These are phyloP conservation scores for Rhodotorula sp. DNA, from an alignment of 1,284 basidiomycete genomes.

Conservation along the genomic window DNA sequence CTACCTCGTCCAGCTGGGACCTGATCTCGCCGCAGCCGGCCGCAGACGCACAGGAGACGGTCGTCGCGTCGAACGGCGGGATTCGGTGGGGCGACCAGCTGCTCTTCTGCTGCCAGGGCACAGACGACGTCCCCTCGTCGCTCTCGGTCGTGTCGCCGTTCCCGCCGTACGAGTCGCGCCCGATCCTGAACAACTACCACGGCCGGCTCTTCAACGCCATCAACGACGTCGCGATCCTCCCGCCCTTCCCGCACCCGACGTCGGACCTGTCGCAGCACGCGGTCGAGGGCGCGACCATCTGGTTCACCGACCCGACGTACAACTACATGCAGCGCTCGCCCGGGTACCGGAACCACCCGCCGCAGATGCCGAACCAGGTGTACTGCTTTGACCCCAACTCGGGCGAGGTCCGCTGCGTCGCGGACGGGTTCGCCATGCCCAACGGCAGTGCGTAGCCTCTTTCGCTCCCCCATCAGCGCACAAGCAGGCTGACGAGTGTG, in stretches of 20 bases:
- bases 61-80: conserved; percentile 39
- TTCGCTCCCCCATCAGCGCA: not conserved
- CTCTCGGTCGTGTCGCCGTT: conserved; percentile 40
- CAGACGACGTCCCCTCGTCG: conserved; percentile 31
- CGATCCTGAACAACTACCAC: conserved; percentile 38
- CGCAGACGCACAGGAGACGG: not conserved
- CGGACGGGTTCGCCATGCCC: conserved; percentile 44
- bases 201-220: conserved; percentile 42
- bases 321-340: conserved; percentile 44
- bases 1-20: not conserved
- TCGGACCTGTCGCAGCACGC: conserved; percentile 14
- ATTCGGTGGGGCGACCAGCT: conserved; percentile 39
- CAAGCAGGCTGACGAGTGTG: not conserved
- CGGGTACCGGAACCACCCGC: conserved; percentile 34
- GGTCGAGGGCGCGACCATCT: conserved; percentile 37
- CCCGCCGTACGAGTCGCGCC: not conserved
- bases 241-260: conserved; percentile 6
- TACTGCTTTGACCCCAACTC: conserved; percentile 42
- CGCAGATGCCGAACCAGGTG: conserved; percentile 39
- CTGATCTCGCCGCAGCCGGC: not conserved
- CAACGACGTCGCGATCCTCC: conserved; percentile 42
- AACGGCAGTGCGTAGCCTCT: conserved; percentile 18
- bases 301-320: conserved; percentile 50
- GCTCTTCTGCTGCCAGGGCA: conserved; percentile 47
- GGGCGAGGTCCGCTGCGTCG: conserved; percentile 37